Percentiles rank a stretch among this genome's conserved stretches.
Evolutionary conservation across 345 rosid species (phyloP).

Genomic region (Populus tremula): DNA sequence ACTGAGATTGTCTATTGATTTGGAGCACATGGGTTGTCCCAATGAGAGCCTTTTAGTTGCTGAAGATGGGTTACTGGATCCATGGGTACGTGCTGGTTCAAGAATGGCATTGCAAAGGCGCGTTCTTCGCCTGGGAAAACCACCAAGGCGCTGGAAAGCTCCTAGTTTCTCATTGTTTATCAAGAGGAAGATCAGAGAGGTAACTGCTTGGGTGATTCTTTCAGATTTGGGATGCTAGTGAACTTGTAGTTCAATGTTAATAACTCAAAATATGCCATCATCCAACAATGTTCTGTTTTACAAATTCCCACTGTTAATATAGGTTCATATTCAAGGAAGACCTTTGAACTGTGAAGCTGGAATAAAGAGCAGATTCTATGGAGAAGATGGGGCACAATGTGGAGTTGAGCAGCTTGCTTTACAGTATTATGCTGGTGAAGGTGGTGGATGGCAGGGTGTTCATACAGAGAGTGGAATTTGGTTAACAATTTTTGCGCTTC

Average conservation of each 20-base stretch:
- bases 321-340: constrained; percentile 82
- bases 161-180: constrained; percentile 57
- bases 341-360: constrained; percentile 82
- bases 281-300: constrained; percentile 5
- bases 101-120: constrained; percentile 76
- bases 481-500: constrained; percentile 84
- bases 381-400: constrained; percentile 84
- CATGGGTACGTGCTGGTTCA: constrained; percentile 96
- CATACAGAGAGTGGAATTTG: constrained; percentile 90
- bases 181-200: constrained; percentile 69
- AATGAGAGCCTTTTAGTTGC: constrained; percentile 77
- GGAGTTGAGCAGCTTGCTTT: constrained; percentile 95
- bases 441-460: constrained; percentile 84
- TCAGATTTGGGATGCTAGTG: constrained; percentile 12
- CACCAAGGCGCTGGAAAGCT: constrained; percentile 95
- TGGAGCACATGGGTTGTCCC: constrained; percentile 70
- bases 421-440: constrained; percentile 79
- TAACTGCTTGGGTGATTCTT: constrained; percentile 17
- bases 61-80: constrained; percentile 74
- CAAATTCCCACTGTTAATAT: constrained; percentile 7
- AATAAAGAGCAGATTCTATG: constrained; percentile 74
- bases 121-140: constrained; percentile 78
- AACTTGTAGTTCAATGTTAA: neutral
- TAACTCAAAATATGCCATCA: neutral
- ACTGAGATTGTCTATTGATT: constrained; percentile 77